Percentiles rank a stretch among this genome's conserved stretches.
Conservation (phyloP, 202 grass and related monocot genomes). For the Setaria italica region DNA sequence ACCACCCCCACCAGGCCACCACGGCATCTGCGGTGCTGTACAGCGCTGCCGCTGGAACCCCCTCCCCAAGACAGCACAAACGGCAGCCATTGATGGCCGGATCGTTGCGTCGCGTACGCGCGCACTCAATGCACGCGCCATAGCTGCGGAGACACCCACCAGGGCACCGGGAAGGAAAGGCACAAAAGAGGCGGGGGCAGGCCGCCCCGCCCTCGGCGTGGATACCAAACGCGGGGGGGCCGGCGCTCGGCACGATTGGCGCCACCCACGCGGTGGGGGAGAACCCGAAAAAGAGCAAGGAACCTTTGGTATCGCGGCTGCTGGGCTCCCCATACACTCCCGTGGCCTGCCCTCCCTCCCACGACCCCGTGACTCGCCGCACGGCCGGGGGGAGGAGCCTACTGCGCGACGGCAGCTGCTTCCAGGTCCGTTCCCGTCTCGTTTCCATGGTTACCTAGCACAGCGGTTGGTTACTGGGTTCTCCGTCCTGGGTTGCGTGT, state of each 20-base stretch:
- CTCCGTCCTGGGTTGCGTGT: neutral
- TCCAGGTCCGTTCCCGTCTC: slow-evolving; percentile 24
- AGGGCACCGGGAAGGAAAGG: neutral
- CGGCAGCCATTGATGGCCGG: slow-evolving; percentile 1
- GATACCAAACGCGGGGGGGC: neutral
- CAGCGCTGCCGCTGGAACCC: neutral
- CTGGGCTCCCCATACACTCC: neutral
- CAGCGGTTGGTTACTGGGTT: neutral
- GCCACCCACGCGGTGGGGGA: neutral
- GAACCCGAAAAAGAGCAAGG: neutral
- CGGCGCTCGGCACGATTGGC: slow-evolving; percentile 11
- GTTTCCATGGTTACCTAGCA: neutral
- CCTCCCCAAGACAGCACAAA: neutral
- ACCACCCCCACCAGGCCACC: neutral
- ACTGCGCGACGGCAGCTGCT: neutral
- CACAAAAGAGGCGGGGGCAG: neutral
- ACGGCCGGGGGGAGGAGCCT: neutral
- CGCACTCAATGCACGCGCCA: neutral
- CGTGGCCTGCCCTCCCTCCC: neutral
- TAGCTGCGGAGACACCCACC: too few relatives aligned
- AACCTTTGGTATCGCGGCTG: neutral
- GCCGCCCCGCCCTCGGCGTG: neutral
- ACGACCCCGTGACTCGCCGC: neutral
- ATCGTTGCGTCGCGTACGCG: slow-evolving; percentile 11
- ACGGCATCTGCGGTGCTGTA: neutral